phyloP scores from a whole-genome alignment of 441 rosid species.

The Erodium trifolium region DNA sequence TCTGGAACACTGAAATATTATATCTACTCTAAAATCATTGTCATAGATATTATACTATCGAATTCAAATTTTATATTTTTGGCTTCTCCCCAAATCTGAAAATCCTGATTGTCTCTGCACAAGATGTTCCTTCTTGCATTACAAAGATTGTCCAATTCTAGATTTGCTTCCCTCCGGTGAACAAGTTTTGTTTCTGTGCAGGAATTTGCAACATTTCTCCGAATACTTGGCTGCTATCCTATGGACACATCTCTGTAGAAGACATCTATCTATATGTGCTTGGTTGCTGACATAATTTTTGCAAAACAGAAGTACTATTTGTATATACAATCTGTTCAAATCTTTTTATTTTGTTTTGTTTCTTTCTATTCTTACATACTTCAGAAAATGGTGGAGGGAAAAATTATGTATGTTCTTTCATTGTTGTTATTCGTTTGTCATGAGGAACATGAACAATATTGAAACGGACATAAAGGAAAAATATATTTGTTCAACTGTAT shows the following conservation, averaged over 20 bases:
- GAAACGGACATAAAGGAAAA: too few species aligned
- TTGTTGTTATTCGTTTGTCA: neutral
- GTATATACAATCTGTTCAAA: neutral
- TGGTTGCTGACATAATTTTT: neutral
- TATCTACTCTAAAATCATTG: too few species aligned
- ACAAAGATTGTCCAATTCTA: neutral
- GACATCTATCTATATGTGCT: neutral
- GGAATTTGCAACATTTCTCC: constrained; percentile 20
- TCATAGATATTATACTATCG: too few species aligned
- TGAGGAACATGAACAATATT: neutral
- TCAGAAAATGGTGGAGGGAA: neutral
- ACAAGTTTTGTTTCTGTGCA: neutral
- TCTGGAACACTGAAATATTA: neutral
- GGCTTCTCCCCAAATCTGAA: too few species aligned
- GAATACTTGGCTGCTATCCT: constrained; percentile 20
- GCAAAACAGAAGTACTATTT: neutral
- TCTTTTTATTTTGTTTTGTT: neutral
- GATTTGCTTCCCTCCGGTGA: neutral
- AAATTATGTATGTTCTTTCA: too few species aligned
- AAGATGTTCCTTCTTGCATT: neutral
- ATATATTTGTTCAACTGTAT: too few species aligned
- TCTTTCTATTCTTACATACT: neutral
- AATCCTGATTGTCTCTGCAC: too few species aligned
- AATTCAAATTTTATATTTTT: too few species aligned
- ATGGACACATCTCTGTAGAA: constrained; percentile 8